Evolutionary conservation across 768 basidiomycete genomes (phyloP), one percentile per base, ranked within the genome.

Genomic region (Mycena indigotica): DNA sequence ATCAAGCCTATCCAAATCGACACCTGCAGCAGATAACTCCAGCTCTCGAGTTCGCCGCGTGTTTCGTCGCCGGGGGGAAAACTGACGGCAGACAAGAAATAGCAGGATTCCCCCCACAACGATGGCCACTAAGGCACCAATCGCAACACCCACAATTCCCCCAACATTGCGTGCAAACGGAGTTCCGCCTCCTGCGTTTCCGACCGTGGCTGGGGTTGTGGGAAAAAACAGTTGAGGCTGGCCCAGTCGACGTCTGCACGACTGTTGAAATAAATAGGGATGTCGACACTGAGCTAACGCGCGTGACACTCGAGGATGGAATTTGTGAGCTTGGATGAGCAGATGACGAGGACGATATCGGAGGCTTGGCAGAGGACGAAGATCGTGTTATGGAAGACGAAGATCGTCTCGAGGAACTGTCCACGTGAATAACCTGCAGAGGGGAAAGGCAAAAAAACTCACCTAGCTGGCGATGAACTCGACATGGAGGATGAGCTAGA

Each of bases 91-190:
- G 24, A 35, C 24, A 23, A 53, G 38, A 52, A 58, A 58, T 2
- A 58, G 8, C n/a, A 53, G 13, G 24, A 39, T n/a, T 12, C 45
- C 57, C n/a, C 44, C 57, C 24, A 53, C 3, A 25, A 58, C 35
- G 35, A 58, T 24, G 10, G 51, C 51, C 25, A 58, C 52, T 17
- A 58, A 35, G 12, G 51, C 52, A 5, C 57, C 52, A 29, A 58
- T 58, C 30, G 57, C 28, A 38, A 58, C 57, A 24, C 51, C 57
- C 15, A 58, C 41, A 32, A 58, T 58, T 5, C 51, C 57, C 23
- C 57, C 52, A 24, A 52, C 51, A 23, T 58, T 58, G 29, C 50
- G 50, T 4, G 57, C 50, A 46, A 58, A 58, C 26, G 46, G 23
- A 8, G 46, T 48, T 4, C 46, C 25, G 23, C 46, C 46, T 8